Conservation (phyloP, 176 grass and related monocot genomes). For the Rhynchospora pubera region DNA sequence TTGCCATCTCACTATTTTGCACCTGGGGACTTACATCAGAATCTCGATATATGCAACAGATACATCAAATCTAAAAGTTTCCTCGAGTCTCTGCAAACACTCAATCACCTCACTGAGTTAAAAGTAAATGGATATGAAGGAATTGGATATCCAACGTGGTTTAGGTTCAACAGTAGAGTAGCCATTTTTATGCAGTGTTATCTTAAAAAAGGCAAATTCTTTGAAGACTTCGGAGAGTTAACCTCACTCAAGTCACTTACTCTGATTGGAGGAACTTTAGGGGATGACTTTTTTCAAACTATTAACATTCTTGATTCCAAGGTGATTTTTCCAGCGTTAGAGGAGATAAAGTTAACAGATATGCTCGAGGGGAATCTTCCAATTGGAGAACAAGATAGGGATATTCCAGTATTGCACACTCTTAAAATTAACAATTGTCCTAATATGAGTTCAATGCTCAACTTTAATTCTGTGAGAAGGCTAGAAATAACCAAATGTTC, state of each 20-base stretch:
- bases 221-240: not conserved
- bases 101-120: not conserved
- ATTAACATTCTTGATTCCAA: not conserved
- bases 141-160: not conserved
- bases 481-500: not conserved
- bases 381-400: not conserved
- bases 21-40: too few species aligned
- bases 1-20: too few species aligned
- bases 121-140: not conserved
- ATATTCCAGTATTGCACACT: not conserved
- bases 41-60: not conserved
- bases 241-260: not conserved
- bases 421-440: not conserved
- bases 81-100: not conserved
- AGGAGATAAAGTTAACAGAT: not conserved
- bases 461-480: not conserved
- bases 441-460: not conserved
- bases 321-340: not conserved
- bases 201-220: not conserved
- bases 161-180: not conserved
- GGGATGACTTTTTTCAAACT: not conserved
- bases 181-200: not conserved
- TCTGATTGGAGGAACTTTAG: not conserved
- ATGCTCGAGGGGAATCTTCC: not conserved
- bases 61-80: not conserved